Conservation (phyloP, 2,329 filamentous ascomycete genomes). For the Pleomassaria siparia region DNA sequence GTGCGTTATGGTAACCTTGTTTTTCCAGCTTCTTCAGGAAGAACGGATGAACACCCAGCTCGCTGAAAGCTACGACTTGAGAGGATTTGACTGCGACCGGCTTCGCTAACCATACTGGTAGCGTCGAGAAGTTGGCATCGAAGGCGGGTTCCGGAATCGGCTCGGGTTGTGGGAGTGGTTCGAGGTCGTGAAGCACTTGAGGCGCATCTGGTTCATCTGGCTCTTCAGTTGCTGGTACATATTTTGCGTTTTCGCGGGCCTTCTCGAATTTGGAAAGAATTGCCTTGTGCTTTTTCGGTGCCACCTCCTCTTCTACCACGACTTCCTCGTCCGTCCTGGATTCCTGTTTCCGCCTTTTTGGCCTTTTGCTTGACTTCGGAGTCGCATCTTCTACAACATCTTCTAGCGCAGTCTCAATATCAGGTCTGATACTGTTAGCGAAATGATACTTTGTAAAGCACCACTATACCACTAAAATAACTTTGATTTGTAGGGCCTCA, state of each 20-base stretch:
- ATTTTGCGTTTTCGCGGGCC: slow-evolving; percentile 13
- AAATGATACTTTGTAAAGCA: background rate
- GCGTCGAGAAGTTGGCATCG: slow-evolving; percentile 70
- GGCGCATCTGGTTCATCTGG: slow-evolving; percentile 20
- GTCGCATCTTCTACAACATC: too few species aligned
- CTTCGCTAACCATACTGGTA: slow-evolving; percentile 78
- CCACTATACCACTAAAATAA: background rate
- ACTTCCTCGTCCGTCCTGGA: slow-evolving; percentile 21
- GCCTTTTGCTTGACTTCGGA: slow-evolving; percentile 25
- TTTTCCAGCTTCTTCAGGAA: slow-evolving; percentile 63
- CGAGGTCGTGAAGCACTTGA: slow-evolving; percentile 65
- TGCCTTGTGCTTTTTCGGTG: slow-evolving; percentile 39
- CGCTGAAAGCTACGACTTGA: slow-evolving; percentile 61
- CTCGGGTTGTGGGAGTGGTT: slow-evolving; percentile 78
- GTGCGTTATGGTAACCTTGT: slow-evolving; percentile 70
- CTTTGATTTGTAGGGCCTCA: background rate
- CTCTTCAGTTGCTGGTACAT: slow-evolving; percentile 13
- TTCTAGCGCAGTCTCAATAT: too few species aligned
- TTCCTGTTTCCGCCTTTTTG: slow-evolving; percentile 35
- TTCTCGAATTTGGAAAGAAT: slow-evolving; percentile 52
- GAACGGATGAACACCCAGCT: slow-evolving; percentile 64
- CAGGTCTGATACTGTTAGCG: background rate
- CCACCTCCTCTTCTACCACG: slow-evolving; percentile 31
- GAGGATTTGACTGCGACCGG: slow-evolving; percentile 70
- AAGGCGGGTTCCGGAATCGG: slow-evolving; percentile 59